Evolutionary conservation across 139 green algal species (phyloP), one percentile per base, ranked within the genome.

Genomic region (Chlamydomonas incerta): DNA sequence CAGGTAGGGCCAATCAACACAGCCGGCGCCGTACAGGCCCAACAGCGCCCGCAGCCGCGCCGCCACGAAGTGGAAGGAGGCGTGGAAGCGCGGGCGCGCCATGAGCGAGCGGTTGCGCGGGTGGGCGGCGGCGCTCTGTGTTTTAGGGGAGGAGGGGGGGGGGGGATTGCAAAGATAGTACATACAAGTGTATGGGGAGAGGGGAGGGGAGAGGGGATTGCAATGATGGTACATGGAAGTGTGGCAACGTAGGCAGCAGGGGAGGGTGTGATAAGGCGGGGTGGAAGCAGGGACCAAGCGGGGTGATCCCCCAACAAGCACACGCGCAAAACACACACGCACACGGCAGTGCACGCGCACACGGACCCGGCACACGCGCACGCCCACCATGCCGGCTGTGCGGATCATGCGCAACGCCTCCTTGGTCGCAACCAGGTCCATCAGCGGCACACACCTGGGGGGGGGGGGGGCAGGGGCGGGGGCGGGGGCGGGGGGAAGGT

Each of bases 351-450:
- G n/a, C n/a, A n/a, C n/a, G n/a, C n/a, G n/a, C n/a, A n/a, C n/a
- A n/a, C n/a, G n/a, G n/a, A n/a, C n/a, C n/a, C n/a, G n/a, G n/a
- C n/a, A n/a, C n/a, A n/a, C n/a, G n/a, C n/a, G n/a, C n/a, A n/a
- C n/a, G n/a, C n/a, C 37, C 58, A 82, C 74, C 24, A 23, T 68
- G 14, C 20, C n/a, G 13, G 76, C 76, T 0, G 41, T 23, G 10
- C 63, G 77, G 11, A 83, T 74, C 77, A 83, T 83, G 29, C 77
- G 62, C 29, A 83, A 52, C 13, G 77, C 77, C 77, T 74, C 77
- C 37, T 31, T 34, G 18, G 24, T 29, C 18, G 35, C 63, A 29
- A 14, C 34, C n/a, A 83, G 63, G 77, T 83, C 77, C 77, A 83
- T 74, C 41, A 83, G 77, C 29, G 77, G 77, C 77, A 83, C 29